Conservation (phyloP, 139 green algal genomes). For the Eudorina sp. region DNA sequence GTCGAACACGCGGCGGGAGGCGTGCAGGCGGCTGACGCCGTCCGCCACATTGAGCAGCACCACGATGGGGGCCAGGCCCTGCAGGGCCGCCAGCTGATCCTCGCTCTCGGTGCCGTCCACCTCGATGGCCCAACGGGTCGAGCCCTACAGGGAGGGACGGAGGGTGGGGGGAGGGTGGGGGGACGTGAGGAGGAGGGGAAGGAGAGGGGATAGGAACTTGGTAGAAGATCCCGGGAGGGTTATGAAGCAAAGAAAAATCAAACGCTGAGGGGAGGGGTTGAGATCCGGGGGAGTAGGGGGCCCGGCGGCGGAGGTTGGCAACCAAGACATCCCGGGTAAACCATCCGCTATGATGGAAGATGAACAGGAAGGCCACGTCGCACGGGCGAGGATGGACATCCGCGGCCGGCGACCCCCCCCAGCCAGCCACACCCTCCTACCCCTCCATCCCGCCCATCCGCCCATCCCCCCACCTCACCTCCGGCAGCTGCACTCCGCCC, state of each 20-base stretch:
- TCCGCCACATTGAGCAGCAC: conserved; percentile 79
- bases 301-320: too few species aligned
- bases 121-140: conserved; percentile 80
- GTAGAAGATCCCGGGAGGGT: too few species aligned
- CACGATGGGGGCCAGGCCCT: conserved; percentile 71
- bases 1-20: conserved; percentile 92
- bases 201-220: too few species aligned
- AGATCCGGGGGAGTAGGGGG: too few species aligned
- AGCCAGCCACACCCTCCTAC: too few species aligned
- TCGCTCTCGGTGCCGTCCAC: conserved; percentile 91
- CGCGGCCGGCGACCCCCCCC: too few species aligned
- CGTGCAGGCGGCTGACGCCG: conserved; percentile 85
- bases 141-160: conserved; percentile 62
- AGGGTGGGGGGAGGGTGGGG: not conserved
- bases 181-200: not conserved
- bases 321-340: too few species aligned
- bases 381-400: not conserved
- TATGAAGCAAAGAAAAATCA: too few species aligned
- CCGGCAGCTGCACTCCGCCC: conserved; percentile 60
- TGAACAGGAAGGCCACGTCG: not conserved
- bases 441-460: not conserved
- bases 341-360: too few species aligned
- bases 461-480: conserved; percentile 23
- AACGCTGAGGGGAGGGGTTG: too few species aligned
- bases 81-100: conserved; percentile 78